Evolutionary conservation across 192 early-diverging fungal genomes (phyloP).

Genomic region (Anaeromyces robustus): DNA sequence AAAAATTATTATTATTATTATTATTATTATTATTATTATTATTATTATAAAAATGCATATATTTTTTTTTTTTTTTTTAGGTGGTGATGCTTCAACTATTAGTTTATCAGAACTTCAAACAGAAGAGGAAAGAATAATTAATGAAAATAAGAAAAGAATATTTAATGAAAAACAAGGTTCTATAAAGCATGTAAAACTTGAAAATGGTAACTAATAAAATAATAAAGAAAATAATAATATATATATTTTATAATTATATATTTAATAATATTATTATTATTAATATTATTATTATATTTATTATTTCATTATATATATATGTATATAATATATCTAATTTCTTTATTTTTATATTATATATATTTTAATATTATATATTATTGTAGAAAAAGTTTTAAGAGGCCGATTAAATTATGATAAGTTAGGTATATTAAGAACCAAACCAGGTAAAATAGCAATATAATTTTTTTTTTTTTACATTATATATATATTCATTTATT

Average conservation of each 20-base stretch:
- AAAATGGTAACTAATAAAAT: constrained; percentile 1
- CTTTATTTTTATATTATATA: too few species aligned
- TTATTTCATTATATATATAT: too few species aligned
- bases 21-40: not conserved
- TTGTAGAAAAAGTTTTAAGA: constrained; percentile 12
- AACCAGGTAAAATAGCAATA: constrained; percentile 45
- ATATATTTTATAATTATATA: too few species aligned
- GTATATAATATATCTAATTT: too few species aligned
- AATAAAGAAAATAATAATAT: not conserved
- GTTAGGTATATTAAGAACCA: constrained; percentile 53
- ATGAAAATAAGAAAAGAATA: constrained; percentile 20
- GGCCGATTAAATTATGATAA: constrained; percentile 40
- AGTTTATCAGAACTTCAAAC: constrained; percentile 12
- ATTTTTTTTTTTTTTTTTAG: too few species aligned
- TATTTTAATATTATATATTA: not conserved
- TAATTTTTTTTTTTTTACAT: too few species aligned
- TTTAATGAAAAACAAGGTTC: constrained; percentile 17
- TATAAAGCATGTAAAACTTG: not conserved
- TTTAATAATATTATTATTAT: not conserved
- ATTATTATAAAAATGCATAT: too few species aligned
- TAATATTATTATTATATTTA: too few species aligned
- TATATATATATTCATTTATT: too few species aligned
- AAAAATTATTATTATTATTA: not conserved
- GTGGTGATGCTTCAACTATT: constrained; percentile 64
- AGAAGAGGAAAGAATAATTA: constrained; percentile 8